These are phyloP conservation scores for Globisporangium cylindrosporum DNA, from an alignment of 352 stramenopile species.

Conservation along the genomic window DNA sequence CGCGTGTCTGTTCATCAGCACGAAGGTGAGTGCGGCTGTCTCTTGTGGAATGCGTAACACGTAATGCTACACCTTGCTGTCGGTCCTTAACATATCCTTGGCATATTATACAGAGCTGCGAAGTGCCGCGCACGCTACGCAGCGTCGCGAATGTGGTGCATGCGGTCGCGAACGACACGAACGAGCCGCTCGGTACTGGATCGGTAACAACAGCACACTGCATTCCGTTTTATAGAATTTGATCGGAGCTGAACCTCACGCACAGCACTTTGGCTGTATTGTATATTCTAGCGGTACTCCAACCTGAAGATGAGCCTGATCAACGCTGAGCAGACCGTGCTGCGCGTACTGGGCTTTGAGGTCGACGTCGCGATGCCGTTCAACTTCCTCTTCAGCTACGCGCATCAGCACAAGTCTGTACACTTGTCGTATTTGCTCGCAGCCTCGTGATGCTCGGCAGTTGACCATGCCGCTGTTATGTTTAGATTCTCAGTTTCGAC, in stretches of 20 bases:
- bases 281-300: constrained; percentile 26
- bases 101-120: constrained; percentile 27
- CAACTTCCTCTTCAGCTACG: constrained; percentile 35
- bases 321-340: constrained; percentile 51
- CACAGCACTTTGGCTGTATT: not conserved
- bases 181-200: constrained; percentile 30
- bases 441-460: not conserved
- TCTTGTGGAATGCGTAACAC: not conserved
- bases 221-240: constrained; percentile 5
- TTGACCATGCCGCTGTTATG: not conserved
- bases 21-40: constrained; percentile 9
- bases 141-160: constrained; percentile 55
- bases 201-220: constrained; percentile 17
- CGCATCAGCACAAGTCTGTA: constrained; percentile 23
- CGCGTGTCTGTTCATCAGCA: constrained; percentile 22
- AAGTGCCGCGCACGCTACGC: constrained; percentile 40
- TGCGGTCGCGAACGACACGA: constrained; percentile 26
- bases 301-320: constrained; percentile 46
- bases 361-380: constrained; percentile 40
- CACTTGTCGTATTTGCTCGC: not conserved
- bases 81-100: too few species aligned
- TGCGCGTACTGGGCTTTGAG: constrained; percentile 46
- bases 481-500: constrained; percentile 30
- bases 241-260: too few species aligned
- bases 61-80: too few species aligned